Base-by-base conservation (phyloP, 371 early-diverging fungal species). In the Circinella minor region DNA sequence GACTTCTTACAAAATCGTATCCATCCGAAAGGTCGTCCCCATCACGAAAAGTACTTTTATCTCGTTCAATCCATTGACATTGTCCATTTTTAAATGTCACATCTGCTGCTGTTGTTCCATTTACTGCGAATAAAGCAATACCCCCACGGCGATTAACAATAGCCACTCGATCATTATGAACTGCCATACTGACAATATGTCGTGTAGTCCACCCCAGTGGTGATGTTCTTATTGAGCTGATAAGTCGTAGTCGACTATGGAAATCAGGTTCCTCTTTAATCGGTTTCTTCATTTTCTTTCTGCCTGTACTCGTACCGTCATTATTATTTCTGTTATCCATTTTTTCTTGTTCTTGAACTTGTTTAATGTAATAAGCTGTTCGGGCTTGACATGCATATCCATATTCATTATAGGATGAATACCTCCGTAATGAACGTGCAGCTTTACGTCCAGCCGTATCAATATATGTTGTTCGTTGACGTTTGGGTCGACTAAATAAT, bases 11-110 rank as follows among this genome's bases (percentile, higher is more conserved):
- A 74, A 80, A 80, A 39, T 83, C 76, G 46, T 83, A 83, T 4
- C 84, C 84, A 69, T 83, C 84, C 8, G 80, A 80, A 20, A 80
- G 66, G 49, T 79, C 78, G 65, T 83, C 84, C 63, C 80, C 81
- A 11, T 77, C 78, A 36, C 81, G 65, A 3, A 59, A 55, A 47
- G 55, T 47, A 11, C 61, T 55, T n/a, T 61, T 59, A 13, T 71
- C 55, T 5, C 55, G 49, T 8, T 81, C 77, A 55, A 81, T 76
- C 84, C 81, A 83, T n/a, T 39, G 65, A 7, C 71, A 63, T 13
- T 65, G 47, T 27, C 74, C 74, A 18, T 47, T 51, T 11, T 71
- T 54, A 13, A 47, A 57, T 9, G 59, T 61, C 0, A 80, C 78
- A 39, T 72, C 67, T 0, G 80, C 80, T 4, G 78, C 82, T 10